A percentile compares a stretch with the other conserved stretches of the same genome.
phyloP scores from a whole-genome alignment of 1,284 basidiomycete species.

The Omphalotus olearius region DNA sequence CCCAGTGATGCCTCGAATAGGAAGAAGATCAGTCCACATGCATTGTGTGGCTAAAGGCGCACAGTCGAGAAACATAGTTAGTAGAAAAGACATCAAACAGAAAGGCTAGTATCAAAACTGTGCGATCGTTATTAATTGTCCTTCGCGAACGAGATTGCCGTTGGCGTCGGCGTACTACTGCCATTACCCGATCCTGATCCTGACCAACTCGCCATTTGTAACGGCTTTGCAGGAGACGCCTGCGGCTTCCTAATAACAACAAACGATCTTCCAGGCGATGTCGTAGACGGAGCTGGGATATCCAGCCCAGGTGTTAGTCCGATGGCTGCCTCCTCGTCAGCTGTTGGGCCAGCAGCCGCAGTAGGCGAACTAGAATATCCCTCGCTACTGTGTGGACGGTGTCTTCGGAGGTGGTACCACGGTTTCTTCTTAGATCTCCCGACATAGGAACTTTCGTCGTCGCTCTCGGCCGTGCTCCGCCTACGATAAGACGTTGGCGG shows the following conservation, averaged over 20 bases:
- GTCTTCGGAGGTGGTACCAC: slow-evolving; percentile 63
- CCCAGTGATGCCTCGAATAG: too few relatives aligned
- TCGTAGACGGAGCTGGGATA: slow-evolving; percentile 19
- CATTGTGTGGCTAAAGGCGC: background rate
- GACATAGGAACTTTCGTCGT: slow-evolving; percentile 33
- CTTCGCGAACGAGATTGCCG: slow-evolving; percentile 1
- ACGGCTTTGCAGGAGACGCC: slow-evolving; percentile 27
- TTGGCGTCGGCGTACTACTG: slow-evolving; percentile 10
- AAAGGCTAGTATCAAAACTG: too few relatives aligned
- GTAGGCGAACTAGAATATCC: slow-evolving; percentile 30
- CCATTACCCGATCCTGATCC: background rate
- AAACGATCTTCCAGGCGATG: slow-evolving; percentile 50
- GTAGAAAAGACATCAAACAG: background rate
- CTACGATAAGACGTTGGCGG: slow-evolving; percentile 13
- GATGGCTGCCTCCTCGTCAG: background rate
- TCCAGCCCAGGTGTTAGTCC: slow-evolving; percentile 32
- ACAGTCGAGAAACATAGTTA: slow-evolving; percentile 4
- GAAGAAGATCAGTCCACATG: too few relatives aligned
- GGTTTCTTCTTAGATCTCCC: slow-evolving; percentile 52
- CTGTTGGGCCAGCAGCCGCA: slow-evolving; percentile 19
- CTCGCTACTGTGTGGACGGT: slow-evolving; percentile 59
- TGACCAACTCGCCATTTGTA: background rate
- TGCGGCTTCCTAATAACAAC: slow-evolving; percentile 63
- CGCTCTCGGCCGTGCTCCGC: slow-evolving; percentile 27
- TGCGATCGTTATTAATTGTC: background rate